These are phyloP conservation scores for Podaxis sp. DNA, from an alignment of 768 basidiomycete species.

Conservation along the genomic window DNA sequence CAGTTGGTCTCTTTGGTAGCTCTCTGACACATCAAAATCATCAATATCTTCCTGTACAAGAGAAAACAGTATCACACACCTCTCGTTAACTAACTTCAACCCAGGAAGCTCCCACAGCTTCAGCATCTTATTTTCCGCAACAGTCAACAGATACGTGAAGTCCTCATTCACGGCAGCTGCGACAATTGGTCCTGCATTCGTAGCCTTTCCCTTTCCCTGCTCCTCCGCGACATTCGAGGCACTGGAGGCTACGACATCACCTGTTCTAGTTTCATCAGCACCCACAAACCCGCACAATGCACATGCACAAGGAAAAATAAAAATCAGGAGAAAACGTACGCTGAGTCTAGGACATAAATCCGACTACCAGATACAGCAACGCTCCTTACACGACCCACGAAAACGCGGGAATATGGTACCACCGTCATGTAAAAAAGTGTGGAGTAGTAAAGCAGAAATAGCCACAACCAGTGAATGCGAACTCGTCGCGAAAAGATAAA, in stretches of 20 bases:
- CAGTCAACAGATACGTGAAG: conserved; percentile 53
- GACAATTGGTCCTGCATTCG: conserved; percentile 53
- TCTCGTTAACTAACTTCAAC: conserved; percentile 55
- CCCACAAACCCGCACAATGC: too few species aligned
- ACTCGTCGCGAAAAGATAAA: not conserved
- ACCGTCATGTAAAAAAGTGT: not conserved
- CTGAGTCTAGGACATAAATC: conserved; percentile 56
- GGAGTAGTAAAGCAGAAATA: not conserved
- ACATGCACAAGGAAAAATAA: not conserved
- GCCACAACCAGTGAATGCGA: not conserved
- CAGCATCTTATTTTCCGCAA: conserved; percentile 80
- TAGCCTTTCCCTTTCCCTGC: conserved; percentile 28
- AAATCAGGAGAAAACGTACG: conserved; percentile 39
- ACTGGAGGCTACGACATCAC: conserved; percentile 49
- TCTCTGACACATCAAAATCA: conserved; percentile 45
- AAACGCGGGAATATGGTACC: conserved; percentile 48
- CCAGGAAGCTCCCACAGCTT: conserved; percentile 69
- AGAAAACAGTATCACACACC: conserved; percentile 41
- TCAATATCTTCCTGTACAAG: not conserved
- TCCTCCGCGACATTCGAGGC: conserved; percentile 30
- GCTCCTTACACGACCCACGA: conserved; percentile 32
- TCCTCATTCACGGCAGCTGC: conserved; percentile 53
- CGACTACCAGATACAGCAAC: conserved; percentile 60
- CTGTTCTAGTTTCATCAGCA: conserved; percentile 41
- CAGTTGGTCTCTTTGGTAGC: conserved; percentile 81